phyloP scores from a whole-genome alignment of 495 filamentous ascomycete genomes.

The Echria macrotheca region DNA sequence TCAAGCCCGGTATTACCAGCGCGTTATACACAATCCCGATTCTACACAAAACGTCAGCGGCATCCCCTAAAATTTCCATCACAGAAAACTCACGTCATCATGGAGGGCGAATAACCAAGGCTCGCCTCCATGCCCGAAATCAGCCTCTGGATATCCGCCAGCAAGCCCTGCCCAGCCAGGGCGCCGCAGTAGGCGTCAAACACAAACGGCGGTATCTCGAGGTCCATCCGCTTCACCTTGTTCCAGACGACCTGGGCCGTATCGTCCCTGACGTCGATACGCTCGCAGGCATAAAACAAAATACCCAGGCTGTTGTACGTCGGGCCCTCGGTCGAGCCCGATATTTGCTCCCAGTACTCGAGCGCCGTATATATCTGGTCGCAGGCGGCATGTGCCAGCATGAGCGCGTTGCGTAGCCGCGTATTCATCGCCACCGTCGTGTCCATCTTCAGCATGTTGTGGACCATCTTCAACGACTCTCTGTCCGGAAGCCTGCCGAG shows the following conservation, averaged over 20 bases:
- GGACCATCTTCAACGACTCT: slow-evolving; percentile 64
- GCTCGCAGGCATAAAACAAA: slow-evolving; percentile 71
- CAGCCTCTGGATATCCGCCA: slow-evolving; percentile 58
- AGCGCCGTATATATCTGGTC: slow-evolving; percentile 59
- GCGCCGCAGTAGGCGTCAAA: slow-evolving; percentile 70
- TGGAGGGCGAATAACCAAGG: slow-evolving; percentile 58
- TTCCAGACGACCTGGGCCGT: slow-evolving; percentile 69
- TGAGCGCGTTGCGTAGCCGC: slow-evolving; percentile 69
- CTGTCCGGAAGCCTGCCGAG: slow-evolving; percentile 59
- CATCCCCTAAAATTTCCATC: background rate
- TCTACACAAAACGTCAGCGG: slow-evolving; percentile 31
- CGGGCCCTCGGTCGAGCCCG: slow-evolving; percentile 72
- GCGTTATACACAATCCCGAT: slow-evolving; percentile 71
- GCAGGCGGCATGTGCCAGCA: slow-evolving; percentile 74
- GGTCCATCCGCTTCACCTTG: slow-evolving; percentile 66
- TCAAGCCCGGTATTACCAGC: slow-evolving; percentile 51
- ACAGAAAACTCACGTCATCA: slow-evolving; percentile 61
- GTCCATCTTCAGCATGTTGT: slow-evolving; percentile 93
- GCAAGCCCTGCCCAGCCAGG: slow-evolving; percentile 61
- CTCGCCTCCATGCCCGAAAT: slow-evolving; percentile 60
- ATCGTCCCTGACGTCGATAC: slow-evolving; percentile 54
- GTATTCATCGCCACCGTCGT: slow-evolving; percentile 70
- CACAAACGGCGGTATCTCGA: slow-evolving; percentile 65
- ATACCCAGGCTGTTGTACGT: slow-evolving; percentile 70
- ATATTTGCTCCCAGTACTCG: slow-evolving; percentile 76